Conservation (phyloP, 2,329 filamentous ascomycete species). For the Onygenales sp. region DNA sequence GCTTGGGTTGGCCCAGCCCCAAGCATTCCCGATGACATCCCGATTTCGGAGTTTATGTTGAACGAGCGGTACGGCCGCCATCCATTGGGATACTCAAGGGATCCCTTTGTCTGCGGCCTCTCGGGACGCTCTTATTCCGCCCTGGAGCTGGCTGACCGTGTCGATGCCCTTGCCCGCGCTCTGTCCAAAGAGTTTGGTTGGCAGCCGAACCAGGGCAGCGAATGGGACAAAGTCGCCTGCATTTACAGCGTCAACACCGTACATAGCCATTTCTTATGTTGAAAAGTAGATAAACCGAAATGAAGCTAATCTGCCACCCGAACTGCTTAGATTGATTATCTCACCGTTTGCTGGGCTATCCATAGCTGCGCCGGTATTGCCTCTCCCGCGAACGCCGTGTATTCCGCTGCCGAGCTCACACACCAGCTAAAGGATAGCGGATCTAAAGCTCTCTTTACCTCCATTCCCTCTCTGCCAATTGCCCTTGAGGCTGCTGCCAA, state of each 20-base stretch:
- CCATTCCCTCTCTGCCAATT: conserved; percentile 54
- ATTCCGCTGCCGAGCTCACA: conserved; percentile 59
- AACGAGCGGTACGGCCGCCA: conserved; percentile 60
- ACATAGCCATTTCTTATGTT: conserved; percentile 17
- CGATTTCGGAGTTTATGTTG: conserved; percentile 68
- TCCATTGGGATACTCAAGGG: conserved; percentile 52
- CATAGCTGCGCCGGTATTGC: conserved; percentile 67
- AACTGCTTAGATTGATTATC: conserved; percentile 55
- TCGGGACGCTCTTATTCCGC: conserved; percentile 58
- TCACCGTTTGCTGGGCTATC: conserved; percentile 62
- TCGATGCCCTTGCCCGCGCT: conserved; percentile 58
- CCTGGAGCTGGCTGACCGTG: conserved; percentile 53
- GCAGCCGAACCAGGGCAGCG: conserved; percentile 57
- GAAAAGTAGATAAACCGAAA: neutral
- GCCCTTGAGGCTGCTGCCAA: conserved; percentile 56
- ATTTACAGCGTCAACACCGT: conserved; percentile 76
- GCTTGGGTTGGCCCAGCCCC: conserved; percentile 29
- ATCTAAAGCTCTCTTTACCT: conserved; percentile 64
- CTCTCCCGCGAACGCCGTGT: conserved; percentile 66
- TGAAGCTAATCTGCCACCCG: neutral
- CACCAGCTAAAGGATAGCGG: conserved; percentile 62
- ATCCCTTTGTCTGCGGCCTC: conserved; percentile 69
- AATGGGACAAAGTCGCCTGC: conserved; percentile 73
- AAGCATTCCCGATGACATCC: conserved; percentile 62
- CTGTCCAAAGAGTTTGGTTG: conserved; percentile 64